phyloP scores from a whole-genome alignment of 2,329 filamentous ascomycete genomes.

The Fusarium udum region DNA sequence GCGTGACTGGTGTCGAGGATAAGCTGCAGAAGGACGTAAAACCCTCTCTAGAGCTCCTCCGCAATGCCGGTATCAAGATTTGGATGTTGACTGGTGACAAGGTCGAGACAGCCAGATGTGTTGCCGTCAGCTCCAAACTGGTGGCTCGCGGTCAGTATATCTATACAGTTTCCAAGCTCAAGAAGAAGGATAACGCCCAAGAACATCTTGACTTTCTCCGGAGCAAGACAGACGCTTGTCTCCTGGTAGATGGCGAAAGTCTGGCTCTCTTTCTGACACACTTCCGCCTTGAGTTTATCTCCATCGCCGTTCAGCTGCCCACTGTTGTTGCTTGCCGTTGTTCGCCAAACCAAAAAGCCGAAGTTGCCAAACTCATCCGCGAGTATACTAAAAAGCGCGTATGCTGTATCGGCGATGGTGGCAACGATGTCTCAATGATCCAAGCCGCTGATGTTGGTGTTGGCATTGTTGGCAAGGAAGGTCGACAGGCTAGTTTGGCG shows the following conservation, averaged over 20 bases:
- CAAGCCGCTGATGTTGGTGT: constrained; percentile 98
- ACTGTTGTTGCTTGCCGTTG: constrained; percentile 96
- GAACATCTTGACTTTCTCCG: constrained; percentile 89
- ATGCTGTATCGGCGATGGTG: constrained; percentile 96
- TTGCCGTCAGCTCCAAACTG: constrained; percentile 93
- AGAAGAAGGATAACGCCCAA: constrained; percentile 83
- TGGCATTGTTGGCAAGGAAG: constrained; percentile 98
- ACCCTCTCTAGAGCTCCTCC: constrained; percentile 89
- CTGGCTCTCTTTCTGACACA: constrained; percentile 83
- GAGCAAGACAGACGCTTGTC: constrained; percentile 84
- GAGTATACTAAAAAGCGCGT: constrained; percentile 93
- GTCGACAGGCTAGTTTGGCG: constrained; percentile 90
- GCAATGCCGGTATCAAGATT: constrained; percentile 98
- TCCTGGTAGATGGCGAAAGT: constrained; percentile 95
- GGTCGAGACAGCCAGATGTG: constrained; percentile 95
- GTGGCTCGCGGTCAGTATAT: constrained; percentile 95
- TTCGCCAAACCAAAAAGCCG: constrained; percentile 96
- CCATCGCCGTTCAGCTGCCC: constrained; percentile 85
- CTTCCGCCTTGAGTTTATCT: constrained; percentile 86
- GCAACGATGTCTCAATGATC: constrained; percentile 99
- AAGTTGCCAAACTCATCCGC: constrained; percentile 90
- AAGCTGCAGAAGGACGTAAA: constrained; percentile 97
- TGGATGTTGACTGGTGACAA: constrained; percentile 99
- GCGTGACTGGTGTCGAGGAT: constrained; percentile 98
- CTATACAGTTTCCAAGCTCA: constrained; percentile 88